Conservation (phyloP, 2,329 filamentous ascomycete species). For the Phialocephala sp. region DNA sequence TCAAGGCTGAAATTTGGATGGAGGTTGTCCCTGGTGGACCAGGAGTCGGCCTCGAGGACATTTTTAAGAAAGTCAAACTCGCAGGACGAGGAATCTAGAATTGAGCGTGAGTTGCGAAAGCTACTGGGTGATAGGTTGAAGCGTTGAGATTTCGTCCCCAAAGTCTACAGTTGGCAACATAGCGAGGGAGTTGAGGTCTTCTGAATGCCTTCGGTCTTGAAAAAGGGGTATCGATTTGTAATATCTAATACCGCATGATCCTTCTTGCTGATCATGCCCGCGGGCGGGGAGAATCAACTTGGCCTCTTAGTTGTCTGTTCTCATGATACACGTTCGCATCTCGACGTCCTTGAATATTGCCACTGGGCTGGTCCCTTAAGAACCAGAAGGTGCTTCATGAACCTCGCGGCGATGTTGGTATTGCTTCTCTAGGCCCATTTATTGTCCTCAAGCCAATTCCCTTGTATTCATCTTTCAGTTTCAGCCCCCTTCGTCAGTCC, state of each 20-base stretch:
- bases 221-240: slow-evolving; percentile 2
- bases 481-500: background rate
- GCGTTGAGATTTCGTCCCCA: background rate
- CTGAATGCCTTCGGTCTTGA: background rate
- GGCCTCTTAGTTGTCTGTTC: background rate
- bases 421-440: background rate
- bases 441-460: background rate
- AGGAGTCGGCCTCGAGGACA: slow-evolving; percentile 67
- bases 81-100: slow-evolving; percentile 1
- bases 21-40: slow-evolving; percentile 68
- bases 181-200: slow-evolving; percentile 15
- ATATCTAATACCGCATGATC: slow-evolving; percentile 3
- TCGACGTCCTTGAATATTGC: background rate
- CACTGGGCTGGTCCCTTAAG: background rate
- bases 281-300: background rate
- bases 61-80: slow-evolving; percentile 59
- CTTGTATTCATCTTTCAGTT: background rate
- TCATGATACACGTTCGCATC: background rate
- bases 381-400: background rate
- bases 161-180: slow-evolving; percentile 3
- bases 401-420: background rate
- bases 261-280: background rate
- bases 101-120: background rate
- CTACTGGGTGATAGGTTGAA: background rate
- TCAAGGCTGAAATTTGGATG: slow-evolving; percentile 71